A percentile compares a stretch with the other conserved stretches of the same genome.
Evolutionary conservation across 1,284 basidiomycete species (phyloP).

Genomic region (Pseudozyma pruni): DNA sequence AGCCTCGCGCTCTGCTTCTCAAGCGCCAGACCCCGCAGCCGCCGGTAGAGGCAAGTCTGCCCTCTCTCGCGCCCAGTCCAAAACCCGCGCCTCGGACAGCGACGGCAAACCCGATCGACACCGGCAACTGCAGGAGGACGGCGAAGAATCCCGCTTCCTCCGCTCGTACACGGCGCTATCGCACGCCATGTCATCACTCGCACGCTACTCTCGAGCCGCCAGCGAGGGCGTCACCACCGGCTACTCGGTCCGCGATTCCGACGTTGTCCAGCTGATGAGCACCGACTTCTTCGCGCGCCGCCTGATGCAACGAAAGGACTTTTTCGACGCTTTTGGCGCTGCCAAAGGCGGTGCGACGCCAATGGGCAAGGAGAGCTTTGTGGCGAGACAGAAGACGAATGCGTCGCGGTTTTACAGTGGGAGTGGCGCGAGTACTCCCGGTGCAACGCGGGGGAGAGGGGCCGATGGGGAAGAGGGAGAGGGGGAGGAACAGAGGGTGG

Average conservation of each 20-base stretch:
- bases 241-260: slow-evolving; percentile 51
- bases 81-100: slow-evolving; percentile 6
- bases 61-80: slow-evolving; percentile 13
- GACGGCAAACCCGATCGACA: slow-evolving; percentile 3
- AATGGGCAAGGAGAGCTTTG: slow-evolving; percentile 14
- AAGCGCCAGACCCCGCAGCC: slow-evolving; percentile 13
- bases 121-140: slow-evolving; percentile 15
- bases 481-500: slow-evolving; percentile 1
- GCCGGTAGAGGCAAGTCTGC: slow-evolving; percentile 24
- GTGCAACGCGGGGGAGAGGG: slow-evolving; percentile 7
- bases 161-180: slow-evolving; percentile 55
- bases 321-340: slow-evolving; percentile 36
- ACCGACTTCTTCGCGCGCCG: slow-evolving; percentile 50
- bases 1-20: slow-evolving; percentile 15
- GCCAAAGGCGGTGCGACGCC: slow-evolving; percentile 17
- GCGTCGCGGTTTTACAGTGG: slow-evolving; percentile 35
- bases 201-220: slow-evolving; percentile 35
- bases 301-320: slow-evolving; percentile 38
- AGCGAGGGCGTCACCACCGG: slow-evolving; percentile 32
- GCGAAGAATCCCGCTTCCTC: slow-evolving; percentile 48
- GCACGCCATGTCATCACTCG: slow-evolving; percentile 53
- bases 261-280: slow-evolving; percentile 60
- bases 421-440: slow-evolving; percentile 39
- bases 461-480: slow-evolving; percentile 10
- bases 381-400: slow-evolving; percentile 20